These are phyloP conservation scores for Chlorella sorokiniana DNA, from an alignment of 139 green algal species.

Conservation along the genomic window DNA sequence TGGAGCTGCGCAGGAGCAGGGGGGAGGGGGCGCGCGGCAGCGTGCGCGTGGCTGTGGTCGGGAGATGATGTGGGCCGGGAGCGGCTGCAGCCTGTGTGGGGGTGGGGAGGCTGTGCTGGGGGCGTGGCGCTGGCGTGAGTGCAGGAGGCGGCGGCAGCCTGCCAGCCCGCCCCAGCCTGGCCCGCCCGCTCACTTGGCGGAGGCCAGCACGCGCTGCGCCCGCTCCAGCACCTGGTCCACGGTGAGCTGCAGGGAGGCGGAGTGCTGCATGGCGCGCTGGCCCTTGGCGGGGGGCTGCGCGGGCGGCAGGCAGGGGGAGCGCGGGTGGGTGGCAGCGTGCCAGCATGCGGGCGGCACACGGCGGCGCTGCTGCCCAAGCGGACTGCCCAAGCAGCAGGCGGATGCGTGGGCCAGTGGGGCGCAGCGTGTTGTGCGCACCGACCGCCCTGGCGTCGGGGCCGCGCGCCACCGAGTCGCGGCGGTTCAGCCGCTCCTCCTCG, in stretches of 20 bases:
- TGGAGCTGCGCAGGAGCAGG: background rate
- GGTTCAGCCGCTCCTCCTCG: background rate
- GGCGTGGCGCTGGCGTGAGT: background rate
- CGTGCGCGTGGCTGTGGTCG: no score
- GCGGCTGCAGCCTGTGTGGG: background rate
- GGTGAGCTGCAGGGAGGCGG: background rate
- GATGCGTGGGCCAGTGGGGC: background rate
- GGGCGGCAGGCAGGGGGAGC: background rate
- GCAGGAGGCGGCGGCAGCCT: background rate
- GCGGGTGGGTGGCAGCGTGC: background rate
- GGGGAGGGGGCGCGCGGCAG: background rate
- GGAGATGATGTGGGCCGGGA: no score
- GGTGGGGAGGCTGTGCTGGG: background rate
- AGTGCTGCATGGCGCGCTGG: background rate
- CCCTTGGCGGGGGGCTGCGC: background rate
- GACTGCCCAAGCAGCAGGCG: no score
- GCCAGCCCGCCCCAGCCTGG: no score
- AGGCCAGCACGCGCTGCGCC: background rate
- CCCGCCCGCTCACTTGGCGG: background rate
- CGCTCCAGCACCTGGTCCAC: constrained; percentile 13
- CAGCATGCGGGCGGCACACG: background rate
- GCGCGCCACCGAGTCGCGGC: constrained; percentile 6
- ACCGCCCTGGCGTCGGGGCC: constrained; percentile 2
- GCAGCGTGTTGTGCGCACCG: background rate
- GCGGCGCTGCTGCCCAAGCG: background rate